Percentiles rank a stretch among this genome's conserved stretches.
phyloP scores from a whole-genome alignment of 352 stramenopile species.

The Phytophthora syringae region DNA sequence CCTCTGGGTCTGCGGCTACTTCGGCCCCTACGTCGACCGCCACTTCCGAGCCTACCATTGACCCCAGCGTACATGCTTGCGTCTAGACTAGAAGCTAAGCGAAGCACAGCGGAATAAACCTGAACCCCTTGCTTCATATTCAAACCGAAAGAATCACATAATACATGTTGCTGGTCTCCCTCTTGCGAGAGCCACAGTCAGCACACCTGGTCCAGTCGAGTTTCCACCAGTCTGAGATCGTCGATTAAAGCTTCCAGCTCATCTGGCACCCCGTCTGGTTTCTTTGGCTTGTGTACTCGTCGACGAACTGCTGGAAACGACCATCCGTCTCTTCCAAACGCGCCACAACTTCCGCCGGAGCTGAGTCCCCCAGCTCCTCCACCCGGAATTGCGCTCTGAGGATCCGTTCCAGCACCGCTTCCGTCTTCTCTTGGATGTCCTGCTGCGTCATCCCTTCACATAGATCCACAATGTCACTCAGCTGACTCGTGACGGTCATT shows the following conservation, averaged over 20 bases:
- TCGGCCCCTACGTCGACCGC: conserved; percentile 6
- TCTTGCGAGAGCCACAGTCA: background rate
- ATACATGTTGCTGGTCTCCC: background rate
- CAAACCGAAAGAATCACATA: background rate
- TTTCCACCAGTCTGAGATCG: background rate
- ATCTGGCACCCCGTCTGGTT: too few species aligned
- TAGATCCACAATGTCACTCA: conserved; percentile 27
- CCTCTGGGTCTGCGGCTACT: conserved; percentile 3
- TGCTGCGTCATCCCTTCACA: conserved; percentile 18
- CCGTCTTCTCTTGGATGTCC: conserved; percentile 8
- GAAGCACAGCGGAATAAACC: background rate
- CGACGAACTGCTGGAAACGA: conserved; percentile 15
- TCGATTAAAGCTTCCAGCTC: too few species aligned
- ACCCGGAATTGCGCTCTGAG: conserved; percentile 19
- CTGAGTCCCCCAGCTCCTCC: conserved; percentile 9
- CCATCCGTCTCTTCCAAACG: conserved; percentile 1
- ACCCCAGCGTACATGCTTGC: conserved; percentile 12
- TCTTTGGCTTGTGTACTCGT: background rate
- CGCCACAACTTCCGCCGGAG: background rate
- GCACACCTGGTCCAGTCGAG: background rate
- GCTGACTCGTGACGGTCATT: conserved; percentile 26
- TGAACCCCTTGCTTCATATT: background rate
- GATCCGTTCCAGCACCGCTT: conserved; percentile 22
- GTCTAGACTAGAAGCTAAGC: conserved; percentile 3
- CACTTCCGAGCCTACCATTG: conserved; percentile 20